Conservation (phyloP, 805 yeast genomes). For the Pichia nakasei region DNA sequence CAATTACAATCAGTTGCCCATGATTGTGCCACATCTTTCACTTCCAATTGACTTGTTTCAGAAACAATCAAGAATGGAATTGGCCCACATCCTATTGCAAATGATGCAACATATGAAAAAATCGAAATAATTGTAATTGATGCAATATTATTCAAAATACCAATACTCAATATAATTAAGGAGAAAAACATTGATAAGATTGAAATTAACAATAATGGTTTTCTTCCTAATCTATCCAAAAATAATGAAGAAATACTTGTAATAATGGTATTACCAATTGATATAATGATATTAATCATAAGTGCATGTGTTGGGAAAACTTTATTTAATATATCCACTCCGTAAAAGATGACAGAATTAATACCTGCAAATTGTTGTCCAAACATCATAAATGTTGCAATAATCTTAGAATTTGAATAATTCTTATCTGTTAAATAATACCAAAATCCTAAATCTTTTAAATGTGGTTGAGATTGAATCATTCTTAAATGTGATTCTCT, state of each 20-base stretch:
- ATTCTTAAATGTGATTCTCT: constrained; percentile 16
- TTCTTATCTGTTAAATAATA: constrained; percentile 43
- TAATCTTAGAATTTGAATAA: constrained; percentile 50
- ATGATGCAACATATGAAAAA: constrained; percentile 66
- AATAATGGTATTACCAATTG: constrained; percentile 62
- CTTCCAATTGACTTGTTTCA: constrained; percentile 77
- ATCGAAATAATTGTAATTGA: constrained; percentile 53
- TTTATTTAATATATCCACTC: constrained; percentile 71
- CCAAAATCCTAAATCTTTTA: constrained; percentile 21
- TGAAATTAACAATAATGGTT: constrained; percentile 59
- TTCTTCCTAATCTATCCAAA: constrained; percentile 72
- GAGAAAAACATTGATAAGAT: constrained; percentile 60
- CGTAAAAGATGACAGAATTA: constrained; percentile 87
- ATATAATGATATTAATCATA: constrained; percentile 64
- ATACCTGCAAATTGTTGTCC: constrained; percentile 93
- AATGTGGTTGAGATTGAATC: constrained; percentile 17
- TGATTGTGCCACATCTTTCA: constrained; percentile 82
- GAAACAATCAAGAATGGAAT: constrained; percentile 85
- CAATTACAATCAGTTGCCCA: constrained; percentile 89
- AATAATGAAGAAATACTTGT: constrained; percentile 68
- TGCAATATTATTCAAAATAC: constrained; percentile 44
- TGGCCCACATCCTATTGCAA: constrained; percentile 92
- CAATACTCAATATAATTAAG: constrained; percentile 55
- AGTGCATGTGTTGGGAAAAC: constrained; percentile 67
- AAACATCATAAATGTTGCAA: constrained; percentile 62